Percentiles rank a stretch among this genome's conserved stretches.
Evolutionary conservation across 2,329 filamentous ascomycete species (phyloP).

Genomic region (Exophiala sp.): DNA sequence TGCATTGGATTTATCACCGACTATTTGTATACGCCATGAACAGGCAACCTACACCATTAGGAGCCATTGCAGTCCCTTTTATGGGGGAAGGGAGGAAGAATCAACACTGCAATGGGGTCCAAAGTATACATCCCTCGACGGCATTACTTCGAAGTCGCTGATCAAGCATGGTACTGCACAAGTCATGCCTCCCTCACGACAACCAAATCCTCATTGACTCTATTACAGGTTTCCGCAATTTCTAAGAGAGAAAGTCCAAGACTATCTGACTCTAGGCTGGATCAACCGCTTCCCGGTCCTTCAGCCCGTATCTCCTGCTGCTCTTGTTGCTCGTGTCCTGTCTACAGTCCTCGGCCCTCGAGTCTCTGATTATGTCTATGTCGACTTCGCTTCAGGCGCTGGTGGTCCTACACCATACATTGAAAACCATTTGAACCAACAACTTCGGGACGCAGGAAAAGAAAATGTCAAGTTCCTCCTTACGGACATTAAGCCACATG

Average conservation of each 20-base stretch:
- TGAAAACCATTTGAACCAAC: constrained; percentile 53
- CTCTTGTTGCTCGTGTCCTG: constrained; percentile 55
- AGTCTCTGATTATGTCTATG: constrained; percentile 54
- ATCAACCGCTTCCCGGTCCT: constrained; percentile 53
- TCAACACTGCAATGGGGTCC: not conserved
- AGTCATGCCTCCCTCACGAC: constrained; percentile 15
- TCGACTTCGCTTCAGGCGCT: constrained; percentile 71
- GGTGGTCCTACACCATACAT: constrained; percentile 65
- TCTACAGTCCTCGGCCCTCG: constrained; percentile 45
- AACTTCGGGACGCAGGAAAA: constrained; percentile 26
- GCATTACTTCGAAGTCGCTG: constrained; percentile 62
- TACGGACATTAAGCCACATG: constrained; percentile 61
- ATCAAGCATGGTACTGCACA: constrained; percentile 54
- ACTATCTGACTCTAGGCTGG: constrained; percentile 60
- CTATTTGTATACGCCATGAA: not conserved
- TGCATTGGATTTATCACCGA: not conserved
- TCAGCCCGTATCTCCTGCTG: constrained; percentile 53
- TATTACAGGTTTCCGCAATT: constrained; percentile 60
- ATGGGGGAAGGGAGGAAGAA: not conserved
- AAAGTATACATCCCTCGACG: constrained; percentile 18
- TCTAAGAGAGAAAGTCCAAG: constrained; percentile 53
- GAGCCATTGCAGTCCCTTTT: not conserved
- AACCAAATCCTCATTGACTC: constrained; percentile 6
- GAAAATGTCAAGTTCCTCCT: constrained; percentile 52
- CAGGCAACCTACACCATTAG: not conserved